Conservation (phyloP, 2,329 filamentous ascomycete genomes). For the Lizonia empirigonia region DNA sequence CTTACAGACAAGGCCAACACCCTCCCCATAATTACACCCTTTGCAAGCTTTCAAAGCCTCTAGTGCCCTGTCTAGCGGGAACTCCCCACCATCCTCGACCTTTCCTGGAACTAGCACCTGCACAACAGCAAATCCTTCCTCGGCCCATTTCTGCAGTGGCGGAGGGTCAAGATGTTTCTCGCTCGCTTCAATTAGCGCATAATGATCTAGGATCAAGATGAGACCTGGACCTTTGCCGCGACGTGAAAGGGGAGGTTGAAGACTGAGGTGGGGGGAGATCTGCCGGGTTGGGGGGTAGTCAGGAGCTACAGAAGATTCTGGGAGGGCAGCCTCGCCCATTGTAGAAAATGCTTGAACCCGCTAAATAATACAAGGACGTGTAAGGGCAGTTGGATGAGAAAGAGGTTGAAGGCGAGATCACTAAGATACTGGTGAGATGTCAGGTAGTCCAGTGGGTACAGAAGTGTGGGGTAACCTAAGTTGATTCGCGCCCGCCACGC, state of each 20-base stretch:
- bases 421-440: constrained; percentile 3
- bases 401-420: background rate
- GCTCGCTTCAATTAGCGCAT: constrained; percentile 34
- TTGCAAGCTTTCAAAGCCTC: constrained; percentile 29
- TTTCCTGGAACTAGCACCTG: constrained; percentile 54
- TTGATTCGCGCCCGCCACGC: constrained; percentile 4
- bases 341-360: background rate
- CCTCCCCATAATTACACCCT: constrained; percentile 32
- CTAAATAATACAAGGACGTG: no score
- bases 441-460: constrained; percentile 8
- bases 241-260: constrained; percentile 57
- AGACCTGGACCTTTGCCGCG: constrained; percentile 56
- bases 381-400: background rate
- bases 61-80: constrained; percentile 37
- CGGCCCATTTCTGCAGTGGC: constrained; percentile 70
- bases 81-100: constrained; percentile 41
- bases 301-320: constrained; percentile 20
- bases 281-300: constrained; percentile 26
- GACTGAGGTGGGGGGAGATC: constrained; percentile 38
- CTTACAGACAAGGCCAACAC: constrained; percentile 44
- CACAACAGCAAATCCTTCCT: constrained; percentile 69
- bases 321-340: constrained; percentile 20
- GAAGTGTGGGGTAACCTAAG: constrained; percentile 18
- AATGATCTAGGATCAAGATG: constrained; percentile 52
- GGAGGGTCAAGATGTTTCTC: constrained; percentile 57